Base-by-base conservation (phyloP, 768 basidiomycete genomes). In the Calocybe gangraenosa region DNA sequence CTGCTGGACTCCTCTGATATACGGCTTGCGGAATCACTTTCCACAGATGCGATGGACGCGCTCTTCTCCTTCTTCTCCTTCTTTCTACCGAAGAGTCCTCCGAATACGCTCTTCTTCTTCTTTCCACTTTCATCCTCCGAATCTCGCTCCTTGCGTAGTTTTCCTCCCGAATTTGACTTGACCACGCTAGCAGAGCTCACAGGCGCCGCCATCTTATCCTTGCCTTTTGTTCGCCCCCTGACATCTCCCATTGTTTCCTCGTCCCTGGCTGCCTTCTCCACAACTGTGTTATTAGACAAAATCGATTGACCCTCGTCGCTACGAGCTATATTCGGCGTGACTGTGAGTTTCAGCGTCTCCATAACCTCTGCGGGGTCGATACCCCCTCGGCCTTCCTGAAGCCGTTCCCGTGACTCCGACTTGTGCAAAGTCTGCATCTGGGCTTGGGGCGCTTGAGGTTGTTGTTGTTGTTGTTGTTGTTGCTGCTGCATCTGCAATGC, bases 341-440 rank as follows among this genome's bases (percentile, higher is more conserved):
- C 81, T 8, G 81, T 84, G 44, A 92, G 69, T 52, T 87, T 83
- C 44, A 77, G 76, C 5, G 92, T 92, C 58, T 89, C 92, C 1
- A 69, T 77, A 5, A 67, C 78, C 40, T 86, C 79, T 1, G 78
- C 73, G 11, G 84, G 84, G 62, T 92, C 92, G 48, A 82, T 14
- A n/a, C n/a, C n/a, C 25, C 25, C 5, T 64, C 19, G 67, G 56
- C 52, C 57, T n/a, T n/a, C n/a, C 18, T 62, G 60, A 19, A 80
- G 59, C 37, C 65, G 69, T 48, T 85, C 81, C 36, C 73, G 69
- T 21, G 79, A 79, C 15, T 58, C 56, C 21, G 77, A 68, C 1
- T 65, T 55, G 33, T 69, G 77, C 17, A 81, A 55, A 3, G 61
- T 51, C 36, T 69, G 62, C 13, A 40, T 49, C 13, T 45, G 63